Evolutionary conservation across 1,284 basidiomycete species (phyloP), one percentile per base, ranked within the genome.

Genomic region (Austropuccinia psidii): DNA sequence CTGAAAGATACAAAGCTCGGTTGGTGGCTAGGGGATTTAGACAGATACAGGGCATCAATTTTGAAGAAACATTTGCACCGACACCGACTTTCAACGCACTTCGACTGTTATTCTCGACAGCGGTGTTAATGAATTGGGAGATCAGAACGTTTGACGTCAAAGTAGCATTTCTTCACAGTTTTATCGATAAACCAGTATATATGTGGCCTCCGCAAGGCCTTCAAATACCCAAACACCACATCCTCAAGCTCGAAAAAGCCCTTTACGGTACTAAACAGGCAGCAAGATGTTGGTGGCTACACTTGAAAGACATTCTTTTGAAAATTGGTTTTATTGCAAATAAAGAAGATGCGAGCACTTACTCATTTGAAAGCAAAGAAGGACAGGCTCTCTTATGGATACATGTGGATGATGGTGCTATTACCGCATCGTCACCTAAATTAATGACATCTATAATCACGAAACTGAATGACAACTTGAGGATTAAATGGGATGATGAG

Each of bases 251-350:
- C 8, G 9, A 21, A 2, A 67, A 54, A n/a, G 54, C 66, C 3
- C n/a, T 68, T 1, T 68, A 68, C 33, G 52, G 66, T 3, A 69
- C 67, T 13, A 17, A 31, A 4, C 64, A 66, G 24, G 64, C 29
- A 21, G 29, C 1, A 8, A 9, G 64, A 19, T 66, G 41, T 21
- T 50, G 31, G 64, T 66, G 45, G 64, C 7, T 27, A 5, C 54
- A 57, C 31, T 33, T 57, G 54, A 27, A 24, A 24, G 21, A 19
- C 3, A 7, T 7, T 7, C 21, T 57, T 11, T 17, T 19, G 21
- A 24, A 21, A 57, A 57, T 57, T 57, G 54, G 54, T 4, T 57
- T 27, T 29, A 4, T 4, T 8, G 21, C 54, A 57, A 57, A 33
- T 57, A 4, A 24, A 7, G 7, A 57, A 17, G 54, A 57, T 29